A percentile compares a stretch with the other conserved stretches of the same genome.
Evolutionary conservation across 2,329 filamentous ascomycete genomes (phyloP).

Genomic region (Microcyclospora pomicola): DNA sequence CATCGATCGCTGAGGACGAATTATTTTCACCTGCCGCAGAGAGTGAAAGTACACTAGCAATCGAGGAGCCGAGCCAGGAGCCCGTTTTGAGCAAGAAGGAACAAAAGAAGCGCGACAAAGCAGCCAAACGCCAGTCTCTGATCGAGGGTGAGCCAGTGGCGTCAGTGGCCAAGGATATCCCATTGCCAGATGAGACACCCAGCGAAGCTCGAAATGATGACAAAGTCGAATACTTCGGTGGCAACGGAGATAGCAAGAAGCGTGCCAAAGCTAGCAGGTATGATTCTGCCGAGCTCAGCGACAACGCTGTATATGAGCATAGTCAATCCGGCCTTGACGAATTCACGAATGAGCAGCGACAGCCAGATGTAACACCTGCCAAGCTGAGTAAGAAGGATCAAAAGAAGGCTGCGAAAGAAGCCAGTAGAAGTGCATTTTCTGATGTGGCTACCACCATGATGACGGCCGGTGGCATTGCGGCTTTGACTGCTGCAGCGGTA

Average conservation of each 20-base stretch:
- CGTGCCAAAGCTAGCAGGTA: slow-evolving; percentile 5
- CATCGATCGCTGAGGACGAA: not conserved
- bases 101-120: slow-evolving; percentile 33
- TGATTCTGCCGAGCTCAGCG: not conserved
- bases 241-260: slow-evolving; percentile 7
- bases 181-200: slow-evolving; percentile 7
- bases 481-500: slow-evolving; percentile 10
- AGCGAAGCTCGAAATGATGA: not conserved
- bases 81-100: slow-evolving; percentile 34
- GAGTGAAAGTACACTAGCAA: slow-evolving; percentile 1
- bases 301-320: not conserved
- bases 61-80: too few species aligned
- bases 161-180: slow-evolving; percentile 1
- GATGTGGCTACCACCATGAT: slow-evolving; percentile 18
- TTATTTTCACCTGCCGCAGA: not conserved
- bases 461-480: slow-evolving; percentile 15
- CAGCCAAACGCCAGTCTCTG: slow-evolving; percentile 5
- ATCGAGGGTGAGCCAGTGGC: slow-evolving; percentile 9
- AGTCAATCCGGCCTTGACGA: slow-evolving; percentile 2
- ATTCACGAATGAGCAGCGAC: slow-evolving; percentile 1
- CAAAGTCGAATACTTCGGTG: not conserved
- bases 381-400: slow-evolving; percentile 13
- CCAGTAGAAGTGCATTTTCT: slow-evolving; percentile 11
- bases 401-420: slow-evolving; percentile 14
- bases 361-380: slow-evolving; percentile 1